Base-by-base conservation (phyloP, 2,329 filamentous ascomycete species). In the Plectosphaerella sp. region DNA sequence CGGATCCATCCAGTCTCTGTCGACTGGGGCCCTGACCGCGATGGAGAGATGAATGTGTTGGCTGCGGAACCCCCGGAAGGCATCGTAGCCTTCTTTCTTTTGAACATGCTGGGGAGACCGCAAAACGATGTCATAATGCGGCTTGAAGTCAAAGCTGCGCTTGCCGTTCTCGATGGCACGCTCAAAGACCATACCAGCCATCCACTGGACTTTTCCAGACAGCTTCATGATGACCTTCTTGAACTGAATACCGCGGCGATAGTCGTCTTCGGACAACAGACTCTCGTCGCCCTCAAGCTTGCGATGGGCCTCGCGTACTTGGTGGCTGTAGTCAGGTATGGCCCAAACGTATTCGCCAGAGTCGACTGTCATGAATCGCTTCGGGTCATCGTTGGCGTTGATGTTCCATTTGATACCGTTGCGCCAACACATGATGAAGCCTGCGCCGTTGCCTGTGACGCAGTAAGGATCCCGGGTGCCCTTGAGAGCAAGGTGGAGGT, bases 181-280 rank as follows among this genome's bases (percentile, higher is more conserved):
- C 69, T 99, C 94, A 64, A 99, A 99, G 48, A 96, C 89, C 39
- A 99, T 76, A 0, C 94, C 95, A 14, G 89, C 86, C 64, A 93
- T 80, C 89, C 91, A 97, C 68, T 91, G 88, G 1, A 99, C 94
- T 63, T 94, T 95, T 14, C 94, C 94, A 4, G 94, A 97, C 12
- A 99, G 78, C 70, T 99, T 99, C 93, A 99, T 97, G 49, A 96
- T 84, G 4, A 97, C 94, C 71, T 99, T 99, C 70, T 96, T 96
- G 78, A 99, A 99, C 1, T 86, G 78, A n/a, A 91, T 88, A 2
- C 87, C 84, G 36, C 87, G 82, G 60, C 84, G 89, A 62, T 80
- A 77, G 58, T 79, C 85, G 54, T 84, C 87, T 14, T 83, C 81
- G 48, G 79, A 82, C 2, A 80, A 73, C 33, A 84, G 74, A 58